Evolutionary conservation across 305 asterid genomes (phyloP).

Genomic region (Plantago coronopus): DNA sequence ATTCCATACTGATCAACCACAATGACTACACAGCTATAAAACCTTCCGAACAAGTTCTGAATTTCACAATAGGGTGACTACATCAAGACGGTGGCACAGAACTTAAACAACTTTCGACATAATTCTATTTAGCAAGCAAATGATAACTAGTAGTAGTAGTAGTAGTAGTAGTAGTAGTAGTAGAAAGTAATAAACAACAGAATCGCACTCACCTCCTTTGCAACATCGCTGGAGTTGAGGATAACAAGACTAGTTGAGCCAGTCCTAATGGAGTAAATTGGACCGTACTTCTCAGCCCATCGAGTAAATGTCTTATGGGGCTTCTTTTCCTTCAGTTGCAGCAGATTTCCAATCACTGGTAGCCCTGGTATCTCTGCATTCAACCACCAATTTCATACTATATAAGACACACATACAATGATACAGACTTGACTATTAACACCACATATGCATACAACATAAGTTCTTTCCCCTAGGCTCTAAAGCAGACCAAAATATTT

Average conservation of each 20-base stretch:
- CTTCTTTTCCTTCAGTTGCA: constrained; percentile 66
- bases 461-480: not conserved
- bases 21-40: no score
- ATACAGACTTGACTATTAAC: not conserved
- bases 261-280: constrained; percentile 60
- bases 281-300: constrained; percentile 68
- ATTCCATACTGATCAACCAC: no score
- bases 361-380: constrained; percentile 60
- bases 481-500: no score
- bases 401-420: not conserved
- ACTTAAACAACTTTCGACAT: not conserved
- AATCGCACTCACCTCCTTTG: constrained; percentile 50
- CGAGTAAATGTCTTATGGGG: constrained; percentile 59
- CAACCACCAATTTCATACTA: constrained; percentile 15
- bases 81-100: no score
- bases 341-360: constrained; percentile 63
- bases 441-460: not conserved
- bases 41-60: no score
- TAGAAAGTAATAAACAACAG: no score
- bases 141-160: no score
- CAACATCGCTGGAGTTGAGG: constrained; percentile 47
- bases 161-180: no score
- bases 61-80: no score
- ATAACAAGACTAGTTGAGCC: constrained; percentile 50
- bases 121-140: not conserved